Evolutionary conservation across 2,329 filamentous ascomycete genomes (phyloP), one percentile per base, ranked within the genome.

Genomic region (Clarireedia monteithiana): DNA sequence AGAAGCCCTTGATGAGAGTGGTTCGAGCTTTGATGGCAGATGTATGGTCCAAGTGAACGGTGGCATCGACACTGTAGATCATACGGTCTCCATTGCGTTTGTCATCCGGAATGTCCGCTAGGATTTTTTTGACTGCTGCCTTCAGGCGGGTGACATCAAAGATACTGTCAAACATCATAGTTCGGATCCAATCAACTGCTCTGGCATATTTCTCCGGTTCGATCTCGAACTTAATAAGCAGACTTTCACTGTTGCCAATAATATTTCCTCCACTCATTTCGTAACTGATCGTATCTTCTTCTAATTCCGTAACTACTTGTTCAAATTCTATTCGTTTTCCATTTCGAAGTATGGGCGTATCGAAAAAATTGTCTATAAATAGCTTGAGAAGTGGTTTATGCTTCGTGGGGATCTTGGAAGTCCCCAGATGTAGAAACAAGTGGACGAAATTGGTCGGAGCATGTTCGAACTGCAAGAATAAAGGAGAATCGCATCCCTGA

Each of bases 381-480:
- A 97, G 79, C 3, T 86, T 80, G 48, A 97, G 76, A 23, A 99
- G 73, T 3, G 94, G 94, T 68, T 92, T 91, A 58, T 92, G 79
- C 60, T 91, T 82, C n/a, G 87, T 79, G 0, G 91, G 89, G 1
- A 96, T 77, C 34, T 82, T 76, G 2, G 84, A 80, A 0, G 91
- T 95, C 52, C 89, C 89, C 50, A 97, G 76, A 55, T 94, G 83
- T 23, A 97, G 72, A 48, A 83, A 86, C 57, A 97, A 80, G 64
- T 92, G 87, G 6, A 95, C 90, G 69, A 99, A 99, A 67, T 90
- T 95, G 58, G 89, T 95, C 2, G 87, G 86, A 14, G 97, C 91
- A 66, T 96, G 86, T 72, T 99, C 94, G 62, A 95, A 99, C 71
- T 99, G 92, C n/a, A 99, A 79, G 71, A 96, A 99, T 2, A 97